A percentile compares a stretch with the other conserved stretches of the same genome.
These are phyloP conservation scores for Fomitopsis schrenkii DNA, from an alignment of 1,284 basidiomycete species.

Conservation along the genomic window DNA sequence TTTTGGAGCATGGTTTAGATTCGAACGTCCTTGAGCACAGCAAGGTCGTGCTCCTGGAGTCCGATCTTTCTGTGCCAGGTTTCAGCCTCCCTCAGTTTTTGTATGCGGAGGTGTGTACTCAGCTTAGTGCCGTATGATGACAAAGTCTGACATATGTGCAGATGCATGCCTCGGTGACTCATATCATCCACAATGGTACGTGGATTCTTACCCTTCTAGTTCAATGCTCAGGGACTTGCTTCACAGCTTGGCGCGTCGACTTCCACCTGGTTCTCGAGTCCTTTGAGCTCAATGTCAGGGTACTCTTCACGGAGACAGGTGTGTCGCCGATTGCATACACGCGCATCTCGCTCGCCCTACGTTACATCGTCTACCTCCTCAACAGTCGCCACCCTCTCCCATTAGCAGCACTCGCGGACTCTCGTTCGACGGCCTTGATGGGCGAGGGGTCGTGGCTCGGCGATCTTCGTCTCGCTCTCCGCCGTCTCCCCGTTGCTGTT, in stretches of 20 bases:
- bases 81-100: slow-evolving; percentile 20
- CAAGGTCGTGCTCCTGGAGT: slow-evolving; percentile 28
- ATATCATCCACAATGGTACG: slow-evolving; percentile 28
- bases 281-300: slow-evolving; percentile 15
- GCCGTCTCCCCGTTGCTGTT: too few species aligned
- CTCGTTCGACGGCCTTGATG: too few species aligned
- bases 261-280: slow-evolving; percentile 25
- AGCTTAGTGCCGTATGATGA: slow-evolving; percentile 5
- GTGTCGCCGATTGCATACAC: too few species aligned
- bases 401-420: too few species aligned
- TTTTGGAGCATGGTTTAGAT: slow-evolving; percentile 24
- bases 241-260: slow-evolving; percentile 32
- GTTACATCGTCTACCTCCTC: too few species aligned
- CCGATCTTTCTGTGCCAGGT: slow-evolving; percentile 15
- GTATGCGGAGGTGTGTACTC: slow-evolving; percentile 22
- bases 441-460: too few species aligned
- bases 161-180: slow-evolving; percentile 20
- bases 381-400: too few species aligned
- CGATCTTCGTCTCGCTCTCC: too few species aligned
- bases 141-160: background rate
- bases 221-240: slow-evolving; percentile 23
- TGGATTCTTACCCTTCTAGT: too few species aligned
- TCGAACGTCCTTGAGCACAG: slow-evolving; percentile 11
- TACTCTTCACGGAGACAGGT: too few species aligned
- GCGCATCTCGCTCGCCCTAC: too few species aligned